Conservation (phyloP, 495 filamentous ascomycete genomes). For the Penicillium crystallinum region DNA sequence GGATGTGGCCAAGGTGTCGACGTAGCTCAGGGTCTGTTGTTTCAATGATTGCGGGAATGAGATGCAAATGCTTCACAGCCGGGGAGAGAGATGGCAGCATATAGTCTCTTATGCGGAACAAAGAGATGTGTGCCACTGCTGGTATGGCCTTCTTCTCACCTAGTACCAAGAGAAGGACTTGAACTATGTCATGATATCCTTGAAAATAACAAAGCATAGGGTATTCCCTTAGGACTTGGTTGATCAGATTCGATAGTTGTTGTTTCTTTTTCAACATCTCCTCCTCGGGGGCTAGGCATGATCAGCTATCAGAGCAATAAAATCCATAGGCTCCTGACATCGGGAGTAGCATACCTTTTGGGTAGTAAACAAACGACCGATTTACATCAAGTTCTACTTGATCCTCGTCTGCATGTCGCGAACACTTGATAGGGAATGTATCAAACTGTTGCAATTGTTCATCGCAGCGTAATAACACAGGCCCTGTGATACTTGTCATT, state of each 20-base stretch:
- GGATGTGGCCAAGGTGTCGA: conserved; percentile 65
- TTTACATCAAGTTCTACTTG: conserved; percentile 90
- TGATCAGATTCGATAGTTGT: conserved; percentile 72
- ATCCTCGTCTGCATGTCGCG: conserved; percentile 73
- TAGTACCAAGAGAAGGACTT: conserved; percentile 87
- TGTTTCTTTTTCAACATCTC: conserved; percentile 60
- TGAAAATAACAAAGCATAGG: conserved; percentile 95
- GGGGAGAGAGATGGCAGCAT: conserved; percentile 90
- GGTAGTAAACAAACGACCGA: conserved; percentile 96
- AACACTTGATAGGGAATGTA: conserved; percentile 42
- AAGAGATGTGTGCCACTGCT: conserved; percentile 72
- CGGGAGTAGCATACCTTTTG: conserved; percentile 54
- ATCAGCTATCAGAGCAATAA: conserved; percentile 1
- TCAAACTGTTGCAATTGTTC: conserved; percentile 13
- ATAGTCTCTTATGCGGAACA: conserved; percentile 89
- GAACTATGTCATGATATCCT: conserved; percentile 97
- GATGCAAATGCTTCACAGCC: conserved; percentile 71
- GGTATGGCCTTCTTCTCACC: conserved; percentile 47
- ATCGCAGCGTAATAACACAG: conserved; percentile 64
- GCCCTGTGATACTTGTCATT: conserved; percentile 53
- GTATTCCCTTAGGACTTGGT: conserved; percentile 66
- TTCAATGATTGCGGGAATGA: conserved; percentile 76
- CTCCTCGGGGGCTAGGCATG: conserved; percentile 37
- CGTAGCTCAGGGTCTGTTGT: conserved; percentile 61
- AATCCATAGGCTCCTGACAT: not conserved